Conservation (phyloP, 805 yeast genomes). For the Candida nanaspora region DNA sequence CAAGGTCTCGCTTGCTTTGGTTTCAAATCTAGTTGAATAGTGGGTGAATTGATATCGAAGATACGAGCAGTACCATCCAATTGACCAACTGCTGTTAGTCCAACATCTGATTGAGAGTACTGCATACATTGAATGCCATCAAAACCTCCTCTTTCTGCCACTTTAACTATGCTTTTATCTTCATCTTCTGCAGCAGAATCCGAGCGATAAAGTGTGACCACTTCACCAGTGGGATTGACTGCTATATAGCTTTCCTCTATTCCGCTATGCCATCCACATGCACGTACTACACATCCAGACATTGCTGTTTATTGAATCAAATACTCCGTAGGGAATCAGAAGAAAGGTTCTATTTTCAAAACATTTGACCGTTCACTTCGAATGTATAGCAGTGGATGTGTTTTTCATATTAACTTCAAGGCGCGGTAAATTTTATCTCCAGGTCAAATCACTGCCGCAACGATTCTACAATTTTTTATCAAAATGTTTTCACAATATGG, state of each 20-base stretch:
- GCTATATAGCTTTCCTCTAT: conserved; percentile 54
- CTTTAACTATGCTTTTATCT: conserved; percentile 45
- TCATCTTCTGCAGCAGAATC: conserved; percentile 16
- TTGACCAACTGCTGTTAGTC: conserved; percentile 69
- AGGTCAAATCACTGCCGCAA: too few relatives aligned
- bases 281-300: conserved; percentile 57
- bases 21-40: conserved; percentile 33
- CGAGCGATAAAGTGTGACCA: conserved; percentile 53
- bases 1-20: conserved; percentile 70
- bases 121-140: conserved; percentile 62
- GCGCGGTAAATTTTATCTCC: too few relatives aligned
- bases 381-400: too few relatives aligned
- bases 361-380: too few relatives aligned
- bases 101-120: conserved; percentile 47
- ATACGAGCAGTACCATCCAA: conserved; percentile 59
- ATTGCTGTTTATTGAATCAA: conserved; percentile 26
- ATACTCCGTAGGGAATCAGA: too few relatives aligned
- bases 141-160: conserved; percentile 54
- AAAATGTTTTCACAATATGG: too few relatives aligned
- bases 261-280: conserved; percentile 53
- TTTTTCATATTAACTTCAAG: too few relatives aligned
- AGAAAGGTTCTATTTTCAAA: too few relatives aligned
- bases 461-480: too few relatives aligned
- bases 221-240: conserved; percentile 76
- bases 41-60: conserved; percentile 46